These are phyloP conservation scores for Entrophospora sp. DNA, from an alignment of 192 early-diverging fungal species.

Conservation along the genomic window DNA sequence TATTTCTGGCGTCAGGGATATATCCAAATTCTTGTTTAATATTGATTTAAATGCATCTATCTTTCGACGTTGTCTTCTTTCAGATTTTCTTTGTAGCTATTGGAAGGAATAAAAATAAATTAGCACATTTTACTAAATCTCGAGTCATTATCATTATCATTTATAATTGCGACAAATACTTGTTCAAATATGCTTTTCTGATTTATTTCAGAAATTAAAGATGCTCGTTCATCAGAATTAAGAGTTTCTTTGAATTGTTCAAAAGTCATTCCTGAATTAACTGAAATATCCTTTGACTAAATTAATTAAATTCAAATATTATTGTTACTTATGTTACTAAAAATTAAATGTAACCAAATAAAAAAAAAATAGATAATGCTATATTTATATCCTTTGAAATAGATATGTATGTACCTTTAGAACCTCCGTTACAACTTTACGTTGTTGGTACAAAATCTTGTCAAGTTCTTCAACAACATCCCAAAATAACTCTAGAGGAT, in stretches of 20 bases:
- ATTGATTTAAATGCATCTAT: slow-evolving; percentile 70
- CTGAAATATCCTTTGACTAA: slow-evolving; percentile 35
- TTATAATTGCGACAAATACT: slow-evolving; percentile 20
- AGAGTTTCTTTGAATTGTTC: slow-evolving; percentile 28
- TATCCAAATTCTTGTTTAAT: slow-evolving; percentile 59
- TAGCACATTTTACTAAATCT: background rate
- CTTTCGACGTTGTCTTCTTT: slow-evolving; percentile 59
- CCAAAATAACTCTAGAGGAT: slow-evolving; percentile 91
- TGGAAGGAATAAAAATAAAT: background rate
- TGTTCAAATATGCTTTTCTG: slow-evolving; percentile 45
- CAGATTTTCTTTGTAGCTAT: slow-evolving; percentile 51
- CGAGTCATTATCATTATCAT: background rate
- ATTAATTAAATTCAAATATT: background rate
- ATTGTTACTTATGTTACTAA: background rate
- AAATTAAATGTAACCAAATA: too few species aligned
- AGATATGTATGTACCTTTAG: slow-evolving; percentile 56
- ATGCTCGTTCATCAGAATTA: slow-evolving; percentile 24
- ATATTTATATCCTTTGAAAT: too few species aligned
- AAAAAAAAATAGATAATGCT: too few species aligned
- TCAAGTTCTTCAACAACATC: slow-evolving; percentile 77
- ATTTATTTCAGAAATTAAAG: slow-evolving; percentile 23
- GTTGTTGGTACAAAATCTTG: slow-evolving; percentile 59
- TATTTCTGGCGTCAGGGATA: slow-evolving; percentile 45
- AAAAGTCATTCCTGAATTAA: slow-evolving; percentile 39
- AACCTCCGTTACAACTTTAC: slow-evolving; percentile 56